Evolutionary conservation across 1,139 yeast genomes (phyloP).

Genomic region (Pichia norvegensis): DNA sequence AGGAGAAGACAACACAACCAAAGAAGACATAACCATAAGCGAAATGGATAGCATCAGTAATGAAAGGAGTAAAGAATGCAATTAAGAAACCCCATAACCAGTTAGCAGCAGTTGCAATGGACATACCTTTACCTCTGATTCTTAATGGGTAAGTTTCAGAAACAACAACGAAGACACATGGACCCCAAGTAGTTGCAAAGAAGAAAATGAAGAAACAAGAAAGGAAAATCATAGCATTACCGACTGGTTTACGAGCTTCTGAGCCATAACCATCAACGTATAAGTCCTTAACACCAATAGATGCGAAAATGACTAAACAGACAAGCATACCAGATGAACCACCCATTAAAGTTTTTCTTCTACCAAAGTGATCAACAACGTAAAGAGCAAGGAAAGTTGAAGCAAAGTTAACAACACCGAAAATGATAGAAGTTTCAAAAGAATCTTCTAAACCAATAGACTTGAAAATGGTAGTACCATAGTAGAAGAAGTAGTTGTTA

Average conservation of each 20-base stretch:
- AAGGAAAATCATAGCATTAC: constrained; percentile 70
- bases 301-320: constrained; percentile 59
- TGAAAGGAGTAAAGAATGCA: constrained; percentile 68
- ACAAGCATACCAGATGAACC: constrained; percentile 62
- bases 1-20: constrained; percentile 56
- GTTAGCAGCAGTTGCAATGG: constrained; percentile 66
- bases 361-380: constrained; percentile 62
- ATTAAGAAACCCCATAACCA: constrained; percentile 77
- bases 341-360: constrained; percentile 55
- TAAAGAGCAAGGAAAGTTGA: constrained; percentile 65
- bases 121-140: constrained; percentile 73
- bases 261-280: constrained; percentile 44
- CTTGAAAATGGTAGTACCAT: constrained; percentile 68
- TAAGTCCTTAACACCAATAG: constrained; percentile 58
- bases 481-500: constrained; percentile 75
- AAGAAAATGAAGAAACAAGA: constrained; percentile 74
- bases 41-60: constrained; percentile 46
- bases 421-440: constrained; percentile 65
- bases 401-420: constrained; percentile 72
- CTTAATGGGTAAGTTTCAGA: constrained; percentile 77
- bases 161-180: constrained; percentile 68
- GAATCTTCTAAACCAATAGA: constrained; percentile 72
- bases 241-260: constrained; percentile 41
- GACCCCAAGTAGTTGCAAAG: constrained; percentile 87
- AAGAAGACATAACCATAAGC: constrained; percentile 71